Percentiles rank a stretch among this genome's conserved stretches.
Conservation (phyloP, 768 basidiomycete genomes). For the Pleurotus giganteus region DNA sequence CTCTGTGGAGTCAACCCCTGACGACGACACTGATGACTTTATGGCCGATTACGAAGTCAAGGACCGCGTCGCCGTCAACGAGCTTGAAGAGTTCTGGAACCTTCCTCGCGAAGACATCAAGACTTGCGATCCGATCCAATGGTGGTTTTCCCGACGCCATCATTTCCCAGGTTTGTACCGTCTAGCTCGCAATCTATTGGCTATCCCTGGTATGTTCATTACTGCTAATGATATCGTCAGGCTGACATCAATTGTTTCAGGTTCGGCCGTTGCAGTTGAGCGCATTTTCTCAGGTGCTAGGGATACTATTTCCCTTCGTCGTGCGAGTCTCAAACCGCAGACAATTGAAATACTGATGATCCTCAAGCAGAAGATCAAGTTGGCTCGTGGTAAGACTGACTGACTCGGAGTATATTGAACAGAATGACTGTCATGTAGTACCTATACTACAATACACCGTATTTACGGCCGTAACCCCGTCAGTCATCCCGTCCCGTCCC, state of each 20-base stretch:
- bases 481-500: too few relatives aligned
- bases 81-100: conserved; percentile 2
- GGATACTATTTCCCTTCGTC: conserved; percentile 29
- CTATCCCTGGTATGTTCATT: conserved; percentile 18
- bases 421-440: not conserved
- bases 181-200: conserved; percentile 17
- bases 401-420: not conserved
- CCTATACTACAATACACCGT: not conserved
- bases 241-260: conserved; percentile 11
- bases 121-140: conserved; percentile 15
- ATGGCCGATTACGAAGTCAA: not conserved
- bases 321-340: conserved; percentile 26
- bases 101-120: conserved; percentile 6
- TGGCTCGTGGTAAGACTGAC: not conserved
- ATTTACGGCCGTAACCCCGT: too few relatives aligned
- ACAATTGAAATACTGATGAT: conserved; percentile 28
- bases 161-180: conserved; percentile 18
- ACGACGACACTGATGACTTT: not conserved
- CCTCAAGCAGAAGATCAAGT: conserved; percentile 17
- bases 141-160: conserved; percentile 17
- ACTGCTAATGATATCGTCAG: not conserved
- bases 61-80: not conserved
- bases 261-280: conserved; percentile 32
- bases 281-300: conserved; percentile 28
- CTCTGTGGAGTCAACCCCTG: not conserved